Evolutionary conservation across 805 yeast genomes (phyloP).

Genomic region (Cephaloascus albidus): DNA sequence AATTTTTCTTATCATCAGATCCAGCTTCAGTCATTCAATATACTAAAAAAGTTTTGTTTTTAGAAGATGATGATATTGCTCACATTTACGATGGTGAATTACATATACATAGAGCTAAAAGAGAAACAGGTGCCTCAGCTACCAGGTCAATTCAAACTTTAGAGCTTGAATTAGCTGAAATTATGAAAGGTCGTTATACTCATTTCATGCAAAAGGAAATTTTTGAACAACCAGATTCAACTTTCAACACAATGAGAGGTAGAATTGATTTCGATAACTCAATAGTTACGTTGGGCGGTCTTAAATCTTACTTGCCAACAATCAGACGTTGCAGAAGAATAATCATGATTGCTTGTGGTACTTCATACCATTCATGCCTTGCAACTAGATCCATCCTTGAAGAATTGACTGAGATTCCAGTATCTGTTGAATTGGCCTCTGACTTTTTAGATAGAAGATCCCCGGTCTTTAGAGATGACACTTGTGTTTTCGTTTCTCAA

Average conservation of each 20-base stretch:
- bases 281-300: conserved; percentile 80
- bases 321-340: conserved; percentile 92
- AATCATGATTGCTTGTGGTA: conserved; percentile 99
- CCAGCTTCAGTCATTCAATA: conserved; percentile 95
- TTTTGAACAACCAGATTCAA: conserved; percentile 96
- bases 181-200: conserved; percentile 93
- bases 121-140: conserved; percentile 81
- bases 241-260: conserved; percentile 98
- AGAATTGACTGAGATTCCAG: conserved; percentile 93
- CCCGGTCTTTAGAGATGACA: conserved; percentile 98
- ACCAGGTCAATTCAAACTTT: conserved; percentile 93
- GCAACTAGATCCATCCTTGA: conserved; percentile 96
- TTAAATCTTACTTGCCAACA: conserved; percentile 73
- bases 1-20: conserved; percentile 92
- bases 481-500: conserved; percentile 95
- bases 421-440: conserved; percentile 85
- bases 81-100: conserved; percentile 97
- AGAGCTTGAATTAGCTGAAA: conserved; percentile 94
- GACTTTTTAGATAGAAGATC: conserved; percentile 91
- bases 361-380: conserved; percentile 96
- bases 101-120: conserved; percentile 94
- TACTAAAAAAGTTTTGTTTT: conserved; percentile 91
- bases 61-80: conserved; percentile 98
- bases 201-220: conserved; percentile 99
- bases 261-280: conserved; percentile 85